Evolutionary conservation across 345 rosid species (phyloP), one percentile per base, ranked within the genome.

Genomic region (Populus simonii): DNA sequence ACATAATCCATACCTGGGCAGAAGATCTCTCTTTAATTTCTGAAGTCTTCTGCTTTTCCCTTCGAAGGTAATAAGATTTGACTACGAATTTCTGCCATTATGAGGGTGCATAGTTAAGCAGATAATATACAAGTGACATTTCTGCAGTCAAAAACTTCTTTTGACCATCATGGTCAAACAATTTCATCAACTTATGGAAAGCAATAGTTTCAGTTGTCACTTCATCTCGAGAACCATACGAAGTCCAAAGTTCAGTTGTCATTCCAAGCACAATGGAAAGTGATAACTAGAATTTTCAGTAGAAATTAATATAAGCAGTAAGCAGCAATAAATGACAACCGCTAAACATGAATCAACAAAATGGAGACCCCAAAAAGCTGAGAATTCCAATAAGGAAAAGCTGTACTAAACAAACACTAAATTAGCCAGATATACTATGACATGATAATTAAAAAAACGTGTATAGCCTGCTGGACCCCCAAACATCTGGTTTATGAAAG

Each of bases 11-110:
- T 88, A 92, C 99, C 97, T 92, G 87, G 67, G 89, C 87, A 79
- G 85, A 88, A 72, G 92, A 92, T 83, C 84, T 89, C 78, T 90
- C 92, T 75, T 74, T 86, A 78, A 86, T 91, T 82, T 94, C 93
- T 68, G 92, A 85, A 69, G 93, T 84, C 89, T 89, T 94, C 62
- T 67, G 88, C 83, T 84, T 90, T 71, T 94, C 92, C 85, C 97
- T 91, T 81, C 76, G 86, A 65, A 74, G 91, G 79, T 74, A 78
- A 84, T 89, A 92, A 17, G 99, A 98, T 81, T 94, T 94, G 79
- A 92, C 79, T 62, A 96, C 81, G 66, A 86, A 90, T 88, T 84
- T 96, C 98, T 96, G 91, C 84, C 65, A 47, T 20, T 71, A 23
- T 15, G 63, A 74, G 22, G 20, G 16, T 31, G 10, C 16, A 55